These are phyloP conservation scores for Calocybe indica DNA, from an alignment of 768 basidiomycete species.

Conservation along the genomic window DNA sequence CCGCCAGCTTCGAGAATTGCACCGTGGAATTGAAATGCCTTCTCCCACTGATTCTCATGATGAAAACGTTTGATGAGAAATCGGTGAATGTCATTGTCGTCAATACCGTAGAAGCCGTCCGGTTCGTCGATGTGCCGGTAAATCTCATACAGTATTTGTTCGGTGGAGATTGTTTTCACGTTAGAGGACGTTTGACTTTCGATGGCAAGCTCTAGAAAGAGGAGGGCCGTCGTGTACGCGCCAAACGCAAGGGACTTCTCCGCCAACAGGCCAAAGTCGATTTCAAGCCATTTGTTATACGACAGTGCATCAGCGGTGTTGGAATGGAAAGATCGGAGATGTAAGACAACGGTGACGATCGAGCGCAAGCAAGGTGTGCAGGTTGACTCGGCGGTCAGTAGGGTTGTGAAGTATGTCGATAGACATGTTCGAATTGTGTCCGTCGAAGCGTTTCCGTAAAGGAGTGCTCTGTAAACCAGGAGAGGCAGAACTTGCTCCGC, in stretches of 20 bases:
- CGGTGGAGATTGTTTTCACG: slow-evolving; percentile 28
- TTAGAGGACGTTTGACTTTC: slow-evolving; percentile 34
- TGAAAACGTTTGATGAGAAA: slow-evolving; percentile 83
- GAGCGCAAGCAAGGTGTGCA: slow-evolving; percentile 42
- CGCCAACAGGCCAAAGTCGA: slow-evolving; percentile 71
- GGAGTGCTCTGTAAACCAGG: slow-evolving; percentile 65
- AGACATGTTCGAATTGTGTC: slow-evolving; percentile 9
- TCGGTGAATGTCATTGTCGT: slow-evolving; percentile 66
- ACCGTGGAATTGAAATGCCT: slow-evolving; percentile 86
- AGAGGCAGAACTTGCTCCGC: slow-evolving; percentile 68
- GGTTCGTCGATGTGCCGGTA: slow-evolving; percentile 96
- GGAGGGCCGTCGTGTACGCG: slow-evolving; percentile 82
- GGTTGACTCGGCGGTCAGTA: slow-evolving; percentile 38
- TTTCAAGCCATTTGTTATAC: slow-evolving; percentile 75
- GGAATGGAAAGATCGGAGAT: slow-evolving; percentile 71
- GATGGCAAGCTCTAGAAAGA: slow-evolving; percentile 79
- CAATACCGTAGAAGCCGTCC: slow-evolving; percentile 96
- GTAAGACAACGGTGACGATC: slow-evolving; percentile 71
- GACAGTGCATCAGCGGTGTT: slow-evolving; percentile 30
- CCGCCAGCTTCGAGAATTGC: slow-evolving; percentile 68
- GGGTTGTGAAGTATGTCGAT: slow-evolving; percentile 52
- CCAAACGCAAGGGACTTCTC: slow-evolving; percentile 70
- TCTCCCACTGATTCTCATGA: slow-evolving; percentile 91
- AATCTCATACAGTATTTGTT: slow-evolving; percentile 82
- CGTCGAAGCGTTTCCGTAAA: too few species aligned